phyloP scores from a whole-genome alignment of 352 stramenopile genomes.

The Chrysophaeum taylorii region DNA sequence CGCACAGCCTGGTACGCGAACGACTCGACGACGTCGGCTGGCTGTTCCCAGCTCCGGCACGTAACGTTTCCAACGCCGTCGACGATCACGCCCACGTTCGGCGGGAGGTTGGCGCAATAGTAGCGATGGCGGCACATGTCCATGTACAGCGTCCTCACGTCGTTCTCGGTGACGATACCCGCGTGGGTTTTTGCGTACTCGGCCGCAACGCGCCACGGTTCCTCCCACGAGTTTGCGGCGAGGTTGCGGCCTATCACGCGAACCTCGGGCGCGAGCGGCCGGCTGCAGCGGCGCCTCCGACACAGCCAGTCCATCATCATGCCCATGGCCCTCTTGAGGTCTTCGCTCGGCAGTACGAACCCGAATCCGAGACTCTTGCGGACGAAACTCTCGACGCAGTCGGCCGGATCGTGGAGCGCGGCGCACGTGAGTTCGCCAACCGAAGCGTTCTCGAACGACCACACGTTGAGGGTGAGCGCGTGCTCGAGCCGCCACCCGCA shows the following conservation, averaged over 20 bases:
- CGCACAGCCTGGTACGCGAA: not conserved
- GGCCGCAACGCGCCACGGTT: not conserved
- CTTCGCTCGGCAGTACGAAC: not conserved
- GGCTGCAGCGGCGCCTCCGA: not conserved
- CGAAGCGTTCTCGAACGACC: not conserved
- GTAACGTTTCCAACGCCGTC: not conserved
- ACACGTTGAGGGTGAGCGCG: not conserved
- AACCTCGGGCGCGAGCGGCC: not conserved
- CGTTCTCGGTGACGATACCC: not conserved
- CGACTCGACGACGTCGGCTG: slow-evolving; percentile 1
- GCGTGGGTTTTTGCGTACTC: not conserved
- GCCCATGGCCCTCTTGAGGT: not conserved
- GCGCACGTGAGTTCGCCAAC: not conserved
- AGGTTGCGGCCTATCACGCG: not conserved
- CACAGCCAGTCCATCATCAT: slow-evolving; percentile 8
- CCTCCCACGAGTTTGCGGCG: not conserved
- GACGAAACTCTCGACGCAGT: slow-evolving; percentile 9
- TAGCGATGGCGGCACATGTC: not conserved
- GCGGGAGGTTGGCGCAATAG: not conserved
- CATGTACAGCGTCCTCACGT: not conserved
- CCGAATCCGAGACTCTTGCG: not conserved
- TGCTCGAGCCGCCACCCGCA: not conserved
- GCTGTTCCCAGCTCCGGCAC: slow-evolving; percentile 8
- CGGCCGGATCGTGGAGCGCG: not conserved
- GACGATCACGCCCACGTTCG: not conserved